These are phyloP conservation scores for Sedum album DNA, from an alignment of 164 flowering plant species.

Conservation along the genomic window DNA sequence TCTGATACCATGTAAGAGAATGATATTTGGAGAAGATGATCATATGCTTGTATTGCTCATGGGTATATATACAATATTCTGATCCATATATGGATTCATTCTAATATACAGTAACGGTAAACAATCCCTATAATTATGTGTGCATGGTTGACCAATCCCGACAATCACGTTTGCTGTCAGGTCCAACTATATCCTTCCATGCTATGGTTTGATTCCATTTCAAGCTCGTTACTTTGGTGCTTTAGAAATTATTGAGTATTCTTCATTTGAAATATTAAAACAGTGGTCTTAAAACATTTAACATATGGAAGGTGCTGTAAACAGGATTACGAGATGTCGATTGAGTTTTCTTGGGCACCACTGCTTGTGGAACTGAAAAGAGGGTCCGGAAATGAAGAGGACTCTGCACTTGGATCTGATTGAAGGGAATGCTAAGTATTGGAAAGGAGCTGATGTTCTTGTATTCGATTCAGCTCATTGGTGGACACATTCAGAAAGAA, in stretches of 20 bases:
- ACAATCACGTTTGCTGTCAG: too few species aligned
- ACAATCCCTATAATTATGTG: too few species aligned
- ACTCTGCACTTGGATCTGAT: slow-evolving; percentile 39
- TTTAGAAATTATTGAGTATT: slow-evolving; percentile 24
- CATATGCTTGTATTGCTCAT: too few species aligned
- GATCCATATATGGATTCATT: too few species aligned
- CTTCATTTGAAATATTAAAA: too few species aligned
- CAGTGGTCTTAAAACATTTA: too few species aligned
- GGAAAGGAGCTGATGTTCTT: slow-evolving; percentile 44
- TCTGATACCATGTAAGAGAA: too few species aligned
- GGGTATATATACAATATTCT: too few species aligned
- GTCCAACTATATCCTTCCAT: slow-evolving; percentile 57
- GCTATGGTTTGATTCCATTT: slow-evolving; percentile 29
- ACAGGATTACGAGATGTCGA: slow-evolving; percentile 75
- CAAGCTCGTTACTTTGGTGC: slow-evolving; percentile 38
- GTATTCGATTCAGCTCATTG: slow-evolving; percentile 89
- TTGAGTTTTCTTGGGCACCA: slow-evolving; percentile 87
- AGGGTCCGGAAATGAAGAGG: slow-evolving; percentile 41
- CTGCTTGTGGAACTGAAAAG: slow-evolving; percentile 60
- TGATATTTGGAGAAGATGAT: too few species aligned
- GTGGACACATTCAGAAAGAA: slow-evolving; percentile 72
- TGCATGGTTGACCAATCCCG: too few species aligned
- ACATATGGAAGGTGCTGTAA: too few species aligned
- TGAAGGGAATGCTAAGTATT: slow-evolving; percentile 35
- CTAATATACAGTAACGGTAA: too few species aligned